These are phyloP conservation scores for Amaranthus palmeri DNA, from an alignment of 148 eudicot species.

Conservation along the genomic window DNA sequence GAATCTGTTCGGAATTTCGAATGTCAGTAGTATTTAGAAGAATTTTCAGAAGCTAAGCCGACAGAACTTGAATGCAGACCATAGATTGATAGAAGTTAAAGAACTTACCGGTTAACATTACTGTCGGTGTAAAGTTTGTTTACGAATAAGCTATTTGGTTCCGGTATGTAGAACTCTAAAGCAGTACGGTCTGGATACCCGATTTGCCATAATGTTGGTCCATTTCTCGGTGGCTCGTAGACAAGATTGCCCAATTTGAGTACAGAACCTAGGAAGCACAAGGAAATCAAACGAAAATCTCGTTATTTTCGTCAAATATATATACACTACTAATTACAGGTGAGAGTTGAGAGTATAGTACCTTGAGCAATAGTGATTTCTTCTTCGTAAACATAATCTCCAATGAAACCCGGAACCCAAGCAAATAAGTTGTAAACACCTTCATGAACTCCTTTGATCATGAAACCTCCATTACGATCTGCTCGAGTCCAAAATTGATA, in stretches of 20 bases:
- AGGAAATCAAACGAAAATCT: not conserved
- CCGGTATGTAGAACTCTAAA: slow-evolving; percentile 70
- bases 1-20: slow-evolving; percentile 29
- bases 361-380: slow-evolving; percentile 29
- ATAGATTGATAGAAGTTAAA: not conserved
- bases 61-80: not conserved
- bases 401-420: slow-evolving; percentile 48
- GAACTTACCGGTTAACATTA: slow-evolving; percentile 39
- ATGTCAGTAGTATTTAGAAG: not conserved
- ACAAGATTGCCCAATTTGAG: slow-evolving; percentile 33
- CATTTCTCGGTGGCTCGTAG: slow-evolving; percentile 59
- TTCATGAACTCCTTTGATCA: slow-evolving; percentile 31
- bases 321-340: not conserved
- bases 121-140: slow-evolving; percentile 44
- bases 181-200: slow-evolving; percentile 85
- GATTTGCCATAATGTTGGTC: slow-evolving; percentile 82
- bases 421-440: slow-evolving; percentile 48
- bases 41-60: not conserved
- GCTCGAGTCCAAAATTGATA: slow-evolving; percentile 53
- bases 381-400: slow-evolving; percentile 35
- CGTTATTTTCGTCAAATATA: not conserved
- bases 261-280: slow-evolving; percentile 34
- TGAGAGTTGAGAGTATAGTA: not conserved
- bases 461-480: slow-evolving; percentile 34
- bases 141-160: slow-evolving; percentile 35